These are phyloP conservation scores for Daldinia loculata DNA, from an alignment of 495 filamentous ascomycete species.

Conservation along the genomic window DNA sequence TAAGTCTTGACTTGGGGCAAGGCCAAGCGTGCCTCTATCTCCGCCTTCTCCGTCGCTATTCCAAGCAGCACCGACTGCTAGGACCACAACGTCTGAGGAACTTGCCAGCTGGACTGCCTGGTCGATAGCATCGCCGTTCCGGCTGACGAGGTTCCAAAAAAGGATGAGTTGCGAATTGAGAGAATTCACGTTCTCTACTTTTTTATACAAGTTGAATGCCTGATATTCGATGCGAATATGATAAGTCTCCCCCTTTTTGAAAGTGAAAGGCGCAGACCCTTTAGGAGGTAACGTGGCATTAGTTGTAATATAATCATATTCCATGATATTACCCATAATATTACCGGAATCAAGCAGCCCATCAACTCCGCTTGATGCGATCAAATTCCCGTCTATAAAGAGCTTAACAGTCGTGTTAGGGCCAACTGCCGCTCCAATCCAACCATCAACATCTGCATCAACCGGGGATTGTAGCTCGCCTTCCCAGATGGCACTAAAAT, in stretches of 20 bases:
- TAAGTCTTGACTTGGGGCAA: constrained; percentile 45
- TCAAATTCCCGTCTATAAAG: constrained; percentile 47
- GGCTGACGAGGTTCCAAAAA: constrained; percentile 58
- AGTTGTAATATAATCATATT: constrained; percentile 37
- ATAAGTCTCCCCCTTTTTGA: constrained; percentile 46
- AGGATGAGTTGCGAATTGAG: constrained; percentile 55
- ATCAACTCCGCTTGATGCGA: constrained; percentile 24
- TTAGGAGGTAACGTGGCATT: constrained; percentile 47
- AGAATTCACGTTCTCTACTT: constrained; percentile 51
- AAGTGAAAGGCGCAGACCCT: constrained; percentile 50
- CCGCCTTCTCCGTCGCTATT: constrained; percentile 57
- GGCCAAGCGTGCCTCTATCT: constrained; percentile 52
- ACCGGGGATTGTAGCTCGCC: constrained; percentile 49
- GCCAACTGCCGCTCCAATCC: constrained; percentile 49
- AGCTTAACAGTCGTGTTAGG: constrained; percentile 51
- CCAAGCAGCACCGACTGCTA: constrained; percentile 55
- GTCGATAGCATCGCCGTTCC: constrained; percentile 44
- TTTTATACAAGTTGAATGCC: constrained; percentile 55
- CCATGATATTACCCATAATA: constrained; percentile 48
- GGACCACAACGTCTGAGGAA: constrained; percentile 51
- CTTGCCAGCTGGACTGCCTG: constrained; percentile 49
- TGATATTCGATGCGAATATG: constrained; percentile 56
- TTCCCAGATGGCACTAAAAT: constrained; percentile 56
- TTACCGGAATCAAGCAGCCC: constrained; percentile 39
- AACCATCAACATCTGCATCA: constrained; percentile 49